phyloP scores from a whole-genome alignment of 2,329 filamentous ascomycete genomes.

The Boeremia lycopersici region DNA sequence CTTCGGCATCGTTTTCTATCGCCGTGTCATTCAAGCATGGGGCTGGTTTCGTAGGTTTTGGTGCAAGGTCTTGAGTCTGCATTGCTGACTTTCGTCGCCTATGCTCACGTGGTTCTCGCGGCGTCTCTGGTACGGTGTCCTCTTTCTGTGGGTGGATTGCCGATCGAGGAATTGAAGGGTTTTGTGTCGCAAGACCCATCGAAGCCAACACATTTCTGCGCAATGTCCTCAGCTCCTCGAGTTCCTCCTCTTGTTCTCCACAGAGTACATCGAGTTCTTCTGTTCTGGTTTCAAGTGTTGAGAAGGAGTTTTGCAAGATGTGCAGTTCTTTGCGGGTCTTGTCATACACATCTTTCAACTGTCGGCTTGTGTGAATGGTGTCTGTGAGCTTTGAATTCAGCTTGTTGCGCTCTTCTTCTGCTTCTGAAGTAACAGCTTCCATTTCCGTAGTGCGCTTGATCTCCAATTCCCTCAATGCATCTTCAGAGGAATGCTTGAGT shows the following conservation, averaged over 20 bases:
- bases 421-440: constrained; percentile 19
- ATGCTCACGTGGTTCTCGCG: constrained; percentile 23
- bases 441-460: constrained; percentile 24
- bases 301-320: constrained; percentile 22
- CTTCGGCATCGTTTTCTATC: constrained; percentile 26
- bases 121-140: constrained; percentile 14
- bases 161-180: constrained; percentile 16
- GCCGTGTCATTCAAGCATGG: constrained; percentile 20
- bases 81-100: constrained; percentile 33
- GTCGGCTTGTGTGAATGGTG: constrained; percentile 8
- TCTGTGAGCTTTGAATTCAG: constrained; percentile 28
- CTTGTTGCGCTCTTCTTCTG: constrained; percentile 19
- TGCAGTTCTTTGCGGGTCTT: constrained; percentile 24
- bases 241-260: constrained; percentile 37
- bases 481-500: constrained; percentile 25
- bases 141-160: constrained; percentile 21
- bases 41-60: neutral
- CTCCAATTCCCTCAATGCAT: constrained; percentile 23
- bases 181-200: constrained; percentile 28
- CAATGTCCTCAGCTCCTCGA: constrained; percentile 33
- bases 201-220: constrained; percentile 35
- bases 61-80: constrained; percentile 12
- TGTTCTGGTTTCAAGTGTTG: constrained; percentile 26
- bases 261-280: constrained; percentile 36
- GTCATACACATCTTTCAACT: constrained; percentile 19